Percentiles rank a stretch among this genome's conserved stretches.
These are phyloP conservation scores for Stephania yunnanensis DNA, from an alignment of 164 flowering plant species.

Conservation along the genomic window DNA sequence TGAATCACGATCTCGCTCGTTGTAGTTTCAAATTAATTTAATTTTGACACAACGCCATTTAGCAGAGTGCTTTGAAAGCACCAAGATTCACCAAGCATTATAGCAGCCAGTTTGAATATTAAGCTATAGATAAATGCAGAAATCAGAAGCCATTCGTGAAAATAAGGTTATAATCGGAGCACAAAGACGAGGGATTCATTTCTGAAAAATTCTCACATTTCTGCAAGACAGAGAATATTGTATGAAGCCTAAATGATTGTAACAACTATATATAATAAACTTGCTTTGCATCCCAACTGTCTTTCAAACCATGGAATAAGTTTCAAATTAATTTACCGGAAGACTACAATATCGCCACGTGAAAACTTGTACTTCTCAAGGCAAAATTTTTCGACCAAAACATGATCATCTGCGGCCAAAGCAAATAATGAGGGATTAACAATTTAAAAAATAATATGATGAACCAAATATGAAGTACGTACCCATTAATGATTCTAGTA, in stretches of 20 bases:
- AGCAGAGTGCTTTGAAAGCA: too few species aligned
- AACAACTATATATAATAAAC: background rate
- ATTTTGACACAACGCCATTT: too few species aligned
- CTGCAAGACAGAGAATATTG: too few species aligned
- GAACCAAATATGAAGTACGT: slow-evolving; percentile 18
- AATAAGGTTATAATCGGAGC: background rate
- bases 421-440: slow-evolving; percentile 6
- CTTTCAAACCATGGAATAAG: background rate
- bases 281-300: background rate
- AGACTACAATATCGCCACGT: slow-evolving; percentile 72
- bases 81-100: background rate
- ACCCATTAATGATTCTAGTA: slow-evolving; percentile 31
- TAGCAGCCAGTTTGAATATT: background rate
- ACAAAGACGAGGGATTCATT: background rate
- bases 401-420: slow-evolving; percentile 59
- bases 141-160: background rate
- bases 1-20: background rate
- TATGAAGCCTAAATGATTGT: background rate
- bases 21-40: background rate
- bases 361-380: slow-evolving; percentile 68
- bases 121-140: background rate
- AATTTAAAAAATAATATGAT: background rate
- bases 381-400: slow-evolving; percentile 74
- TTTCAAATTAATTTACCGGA: slow-evolving; percentile 31
- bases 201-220: background rate